Evolutionary conservation across 768 basidiomycete species (phyloP).

Genomic region (Suillus decipiens): DNA sequence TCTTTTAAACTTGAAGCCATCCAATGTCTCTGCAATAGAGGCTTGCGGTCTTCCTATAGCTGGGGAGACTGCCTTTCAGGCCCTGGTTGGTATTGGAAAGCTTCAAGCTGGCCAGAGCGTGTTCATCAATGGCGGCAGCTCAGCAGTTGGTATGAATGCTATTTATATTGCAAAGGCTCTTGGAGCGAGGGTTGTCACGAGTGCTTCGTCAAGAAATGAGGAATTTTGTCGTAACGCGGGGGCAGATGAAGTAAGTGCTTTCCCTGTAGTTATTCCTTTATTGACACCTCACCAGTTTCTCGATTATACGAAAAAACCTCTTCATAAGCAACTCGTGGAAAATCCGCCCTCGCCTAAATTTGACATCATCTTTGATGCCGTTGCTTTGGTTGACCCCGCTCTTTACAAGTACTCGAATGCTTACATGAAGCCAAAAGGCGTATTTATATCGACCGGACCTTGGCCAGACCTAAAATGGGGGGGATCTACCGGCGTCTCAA

Average conservation of each 20-base stretch:
- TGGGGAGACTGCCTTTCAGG: constrained; percentile 59
- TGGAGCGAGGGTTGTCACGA: constrained; percentile 58
- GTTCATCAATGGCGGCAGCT: constrained; percentile 72
- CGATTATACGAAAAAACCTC: constrained; percentile 57
- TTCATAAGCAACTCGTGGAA: constrained; percentile 46
- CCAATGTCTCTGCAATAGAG: constrained; percentile 51
- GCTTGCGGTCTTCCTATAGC: constrained; percentile 65
- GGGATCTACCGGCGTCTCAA: constrained; percentile 32
- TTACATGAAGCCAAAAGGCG: constrained; percentile 54
- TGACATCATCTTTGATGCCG: constrained; percentile 61
- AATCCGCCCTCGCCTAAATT: constrained; percentile 53
- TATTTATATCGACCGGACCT: constrained; percentile 56
- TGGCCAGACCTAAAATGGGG: constrained; percentile 33
- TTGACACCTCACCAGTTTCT: constrained; percentile 42
- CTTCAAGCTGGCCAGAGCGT: constrained; percentile 61
- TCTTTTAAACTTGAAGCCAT: constrained; percentile 35
- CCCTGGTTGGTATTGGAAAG: constrained; percentile 46
- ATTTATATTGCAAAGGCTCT: constrained; percentile 72
- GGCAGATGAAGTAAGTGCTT: constrained; percentile 57
- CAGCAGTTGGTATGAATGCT: constrained; percentile 66
- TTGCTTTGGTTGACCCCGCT: constrained; percentile 47
- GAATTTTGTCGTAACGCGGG: constrained; percentile 58
- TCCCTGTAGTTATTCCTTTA: background rate
- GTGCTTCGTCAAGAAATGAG: constrained; percentile 62
- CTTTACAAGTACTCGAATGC: constrained; percentile 51